phyloP scores from a whole-genome alignment of 1,139 yeast genomes.

The Yamadazyma sp. region DNA sequence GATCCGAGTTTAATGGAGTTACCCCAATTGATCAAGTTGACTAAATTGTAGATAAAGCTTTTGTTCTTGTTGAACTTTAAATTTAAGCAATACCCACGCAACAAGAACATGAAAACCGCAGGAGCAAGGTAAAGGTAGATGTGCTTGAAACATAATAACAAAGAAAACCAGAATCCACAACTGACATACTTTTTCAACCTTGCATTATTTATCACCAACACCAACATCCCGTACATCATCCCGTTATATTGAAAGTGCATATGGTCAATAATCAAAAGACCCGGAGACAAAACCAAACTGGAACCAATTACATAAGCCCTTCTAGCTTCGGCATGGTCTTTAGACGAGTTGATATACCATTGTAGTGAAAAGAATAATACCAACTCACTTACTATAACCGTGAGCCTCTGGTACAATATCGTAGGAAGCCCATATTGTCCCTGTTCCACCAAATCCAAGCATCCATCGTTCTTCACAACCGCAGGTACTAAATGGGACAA shows the following conservation, averaged over 20 bases:
- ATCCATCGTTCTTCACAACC: slow-evolving; percentile 68
- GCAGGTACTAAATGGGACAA: slow-evolving; percentile 71
- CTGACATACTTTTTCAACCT: slow-evolving; percentile 53
- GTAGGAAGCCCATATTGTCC: slow-evolving; percentile 80
- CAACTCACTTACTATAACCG: slow-evolving; percentile 78
- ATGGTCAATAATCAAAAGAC: slow-evolving; percentile 82
- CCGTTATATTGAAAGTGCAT: slow-evolving; percentile 96
- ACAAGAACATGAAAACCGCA: slow-evolving; percentile 78
- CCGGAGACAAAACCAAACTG: slow-evolving; percentile 85
- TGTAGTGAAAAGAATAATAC: slow-evolving; percentile 70
- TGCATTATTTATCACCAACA: slow-evolving; percentile 73
- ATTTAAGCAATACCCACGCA: slow-evolving; percentile 68
- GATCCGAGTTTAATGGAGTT: slow-evolving; percentile 61
- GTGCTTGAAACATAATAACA: slow-evolving; percentile 87
- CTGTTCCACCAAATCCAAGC: slow-evolving; percentile 63
- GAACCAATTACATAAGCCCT: slow-evolving; percentile 77
- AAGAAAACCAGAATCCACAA: slow-evolving; percentile 74
- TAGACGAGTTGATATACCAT: slow-evolving; percentile 61
- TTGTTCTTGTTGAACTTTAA: slow-evolving; percentile 32
- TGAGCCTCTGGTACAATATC: slow-evolving; percentile 71
- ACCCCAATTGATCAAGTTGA: slow-evolving; percentile 53
- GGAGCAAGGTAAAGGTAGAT: slow-evolving; percentile 93
- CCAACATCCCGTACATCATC: slow-evolving; percentile 80
- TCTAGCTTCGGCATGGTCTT: slow-evolving; percentile 31
- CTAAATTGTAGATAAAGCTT: slow-evolving; percentile 22